A percentile compares a stretch with the other conserved stretches of the same genome.
Evolutionary conservation across 2,329 filamentous ascomycete genomes (phyloP).

Genomic region (Talaromyces verruculosus): DNA sequence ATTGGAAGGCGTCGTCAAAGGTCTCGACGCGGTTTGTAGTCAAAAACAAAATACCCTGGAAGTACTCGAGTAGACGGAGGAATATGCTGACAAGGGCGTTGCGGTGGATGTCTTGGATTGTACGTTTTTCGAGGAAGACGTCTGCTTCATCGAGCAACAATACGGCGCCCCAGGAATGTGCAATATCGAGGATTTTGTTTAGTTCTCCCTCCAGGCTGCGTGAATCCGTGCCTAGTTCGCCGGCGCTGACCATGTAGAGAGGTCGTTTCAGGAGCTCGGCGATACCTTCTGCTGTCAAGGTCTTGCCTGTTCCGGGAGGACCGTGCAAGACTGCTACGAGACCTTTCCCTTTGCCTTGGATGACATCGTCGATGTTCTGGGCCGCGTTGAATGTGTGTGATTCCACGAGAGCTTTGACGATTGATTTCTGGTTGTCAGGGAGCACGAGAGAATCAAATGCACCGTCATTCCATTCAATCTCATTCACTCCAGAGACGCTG

Average conservation of each 20-base stretch:
- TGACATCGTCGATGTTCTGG: conserved; percentile 78
- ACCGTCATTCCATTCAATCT: conserved; percentile 80
- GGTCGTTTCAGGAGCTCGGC: conserved; percentile 79
- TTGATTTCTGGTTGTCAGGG: conserved; percentile 60
- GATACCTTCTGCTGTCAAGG: conserved; percentile 81
- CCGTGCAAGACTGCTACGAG: conserved; percentile 81
- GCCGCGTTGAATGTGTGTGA: conserved; percentile 80
- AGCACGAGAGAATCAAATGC: conserved; percentile 83
- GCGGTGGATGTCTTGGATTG: conserved; percentile 78
- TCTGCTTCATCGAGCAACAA: conserved; percentile 83
- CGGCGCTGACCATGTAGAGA: conserved; percentile 78
- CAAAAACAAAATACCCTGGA: conserved; percentile 85
- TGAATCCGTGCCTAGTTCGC: conserved; percentile 77
- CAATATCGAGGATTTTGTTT: conserved; percentile 81
- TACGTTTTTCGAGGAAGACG: conserved; percentile 79
- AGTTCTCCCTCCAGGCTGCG: conserved; percentile 71
- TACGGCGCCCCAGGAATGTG: conserved; percentile 82
- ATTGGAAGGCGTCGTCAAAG: conserved; percentile 89
- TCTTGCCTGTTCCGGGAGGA: conserved; percentile 84
- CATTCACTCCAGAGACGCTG: conserved; percentile 71
- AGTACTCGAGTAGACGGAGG: conserved; percentile 82
- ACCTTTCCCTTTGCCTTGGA: conserved; percentile 81
- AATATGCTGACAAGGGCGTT: conserved; percentile 88
- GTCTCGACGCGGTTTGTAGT: conserved; percentile 85
- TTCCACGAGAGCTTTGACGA: conserved; percentile 78